Base-by-base conservation (phyloP, 352 stramenopile genomes). In the Blastocystis sp. region DNA sequence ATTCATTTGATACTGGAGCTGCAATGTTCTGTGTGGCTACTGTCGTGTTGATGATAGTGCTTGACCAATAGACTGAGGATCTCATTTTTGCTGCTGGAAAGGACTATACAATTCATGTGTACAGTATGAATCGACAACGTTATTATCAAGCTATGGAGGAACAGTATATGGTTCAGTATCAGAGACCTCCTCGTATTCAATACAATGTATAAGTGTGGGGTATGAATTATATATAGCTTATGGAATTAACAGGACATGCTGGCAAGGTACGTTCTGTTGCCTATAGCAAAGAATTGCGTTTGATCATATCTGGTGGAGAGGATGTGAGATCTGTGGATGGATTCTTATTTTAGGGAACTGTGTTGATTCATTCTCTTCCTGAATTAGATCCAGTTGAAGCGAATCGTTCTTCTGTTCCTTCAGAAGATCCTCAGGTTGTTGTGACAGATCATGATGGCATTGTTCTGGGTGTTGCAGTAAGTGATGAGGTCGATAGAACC, bases 81-180 rank as follows among this genome's bases (percentile, higher is more conserved):
- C n/a, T 86, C 3, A 24, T 86, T 5, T 86, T 86, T 39, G 75
- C 61, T 37, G 61, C 75, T 14, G 75, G 75, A 80, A 75, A 75
- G 57, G 75, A 86, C 42, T 86, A 86, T 39, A 37, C n/a, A 29
- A 57, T 86, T 37, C 57, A 86, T 37, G 29, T 29, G 16, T 86
- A 74, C 42, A 73, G 43, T 29, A 24, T 66, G 37, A 77, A 86
- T 27, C 3, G 12, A 14, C 1, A 29, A 16, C 75, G 75, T 24
- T 86, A 57, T 51, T 86, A 86, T 37, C 32, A 77, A 37, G 56
- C 27, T 5, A 86, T 86, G 32, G 75, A 86, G 42, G 16, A 86
- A 37, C 51, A 86, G 21, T 86, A 19, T 51, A 32, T 73, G 27
- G 21, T 52, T 11, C n/a, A 14, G 3, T n/a, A 42, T 58, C 43